A percentile compares a stretch with the other conserved stretches of the same genome.
phyloP scores from a whole-genome alignment of 2,329 filamentous ascomycete species.

The Calonectria crousiana region DNA sequence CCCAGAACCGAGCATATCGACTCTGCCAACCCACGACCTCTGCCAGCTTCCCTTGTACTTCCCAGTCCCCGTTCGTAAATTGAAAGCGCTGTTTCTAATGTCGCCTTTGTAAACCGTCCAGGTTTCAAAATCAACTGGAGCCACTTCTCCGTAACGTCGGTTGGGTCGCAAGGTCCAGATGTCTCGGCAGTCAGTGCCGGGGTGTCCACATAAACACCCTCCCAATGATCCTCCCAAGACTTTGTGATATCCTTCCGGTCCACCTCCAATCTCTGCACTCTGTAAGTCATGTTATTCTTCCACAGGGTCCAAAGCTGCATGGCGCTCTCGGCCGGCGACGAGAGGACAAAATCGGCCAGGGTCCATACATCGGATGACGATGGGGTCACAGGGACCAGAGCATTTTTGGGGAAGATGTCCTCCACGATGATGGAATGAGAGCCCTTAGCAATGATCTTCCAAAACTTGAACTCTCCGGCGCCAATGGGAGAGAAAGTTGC shows the following conservation, averaged over 20 bases:
- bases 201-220: slow-evolving; percentile 73
- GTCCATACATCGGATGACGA: slow-evolving; percentile 84
- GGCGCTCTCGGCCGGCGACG: slow-evolving; percentile 64
- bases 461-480: slow-evolving; percentile 94
- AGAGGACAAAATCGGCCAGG: slow-evolving; percentile 79
- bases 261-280: slow-evolving; percentile 80
- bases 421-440: slow-evolving; percentile 74
- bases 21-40: slow-evolving; percentile 75
- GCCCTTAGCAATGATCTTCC: slow-evolving; percentile 77
- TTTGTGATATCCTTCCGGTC: slow-evolving; percentile 72
- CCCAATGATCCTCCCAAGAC: slow-evolving; percentile 79
- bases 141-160: slow-evolving; percentile 87
- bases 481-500: slow-evolving; percentile 91
- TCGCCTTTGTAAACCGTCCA: slow-evolving; percentile 82
- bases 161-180: slow-evolving; percentile 72
- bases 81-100: slow-evolving; percentile 84
- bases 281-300: slow-evolving; percentile 86
- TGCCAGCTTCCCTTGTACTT: slow-evolving; percentile 51
- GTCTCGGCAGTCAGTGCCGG: slow-evolving; percentile 65
- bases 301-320: slow-evolving; percentile 81
- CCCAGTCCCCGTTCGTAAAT: slow-evolving; percentile 80
- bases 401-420: slow-evolving; percentile 74
- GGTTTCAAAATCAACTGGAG: slow-evolving; percentile 85
- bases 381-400: slow-evolving; percentile 75
- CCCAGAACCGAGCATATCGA: slow-evolving; percentile 80